Evolutionary conservation across 805 yeast species (phyloP), one percentile per base, ranked within the genome.

Genomic region (Wickerhamiella nectarea): DNA sequence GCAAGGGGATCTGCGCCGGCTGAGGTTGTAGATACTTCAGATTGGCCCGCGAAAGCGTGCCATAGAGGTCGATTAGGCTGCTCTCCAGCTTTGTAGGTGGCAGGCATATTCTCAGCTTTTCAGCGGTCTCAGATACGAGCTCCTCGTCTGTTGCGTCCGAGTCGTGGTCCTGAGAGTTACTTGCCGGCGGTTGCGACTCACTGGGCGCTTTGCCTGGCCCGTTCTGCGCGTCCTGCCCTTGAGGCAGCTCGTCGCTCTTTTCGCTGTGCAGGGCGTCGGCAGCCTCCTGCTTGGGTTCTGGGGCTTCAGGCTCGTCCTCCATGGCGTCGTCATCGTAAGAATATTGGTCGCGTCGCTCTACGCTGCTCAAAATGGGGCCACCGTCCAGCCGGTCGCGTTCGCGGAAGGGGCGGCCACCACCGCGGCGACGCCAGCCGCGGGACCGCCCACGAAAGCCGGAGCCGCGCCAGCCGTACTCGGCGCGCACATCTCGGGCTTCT

Each of bases 371-470:
- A 8, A 12, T 4, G 15, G n/a, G 31, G 31, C 15, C 31, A 15
- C 6, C 31, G 14, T 15, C 15, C 7, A n/a, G 15, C 6, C 42
- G 21, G 8, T 26, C 21, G 29, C 42, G 36, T 12, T 39, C 42
- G 25, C 33, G 33, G 14, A 26, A 34, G 3, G 43, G 43, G n/a
- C 43, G 38, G 34, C 38, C 31, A 21, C 43, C 31, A 12, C 38
- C 43, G 19, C 43, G 19, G 11, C 38, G 18, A n/a, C 29, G 35
- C 43, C 43, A 40, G n/a, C 38, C 38, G 34, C 43, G 43, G 33
- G 38, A 21, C 24, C 43, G 24, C 2, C 43, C 43, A 7, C 43
- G 37, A 21, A 21, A 31, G n/a, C 31, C n/a, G 21, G 19, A n/a
- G 25, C 43, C 43, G 18, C 43, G 43, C 33, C 33, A 40, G 26